A percentile compares a stretch with the other conserved stretches of the same genome.
These are phyloP conservation scores for Silene conica DNA, from an alignment of 148 eudicot species.

Conservation along the genomic window DNA sequence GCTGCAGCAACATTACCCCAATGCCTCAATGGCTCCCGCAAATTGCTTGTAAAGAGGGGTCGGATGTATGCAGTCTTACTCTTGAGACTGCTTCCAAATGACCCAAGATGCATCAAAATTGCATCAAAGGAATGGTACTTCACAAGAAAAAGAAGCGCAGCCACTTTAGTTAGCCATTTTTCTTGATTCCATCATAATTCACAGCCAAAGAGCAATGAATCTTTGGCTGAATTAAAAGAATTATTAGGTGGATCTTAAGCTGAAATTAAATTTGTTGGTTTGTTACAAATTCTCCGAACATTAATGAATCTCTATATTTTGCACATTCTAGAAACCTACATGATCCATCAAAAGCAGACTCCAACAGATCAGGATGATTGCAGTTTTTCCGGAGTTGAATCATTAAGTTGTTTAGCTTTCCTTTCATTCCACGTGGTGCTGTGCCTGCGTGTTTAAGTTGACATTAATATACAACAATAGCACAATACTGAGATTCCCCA, in stretches of 20 bases:
- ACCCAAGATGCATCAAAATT: no score
- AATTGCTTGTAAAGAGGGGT: no score
- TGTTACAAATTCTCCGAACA: background rate
- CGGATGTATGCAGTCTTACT: no score
- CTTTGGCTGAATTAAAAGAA: no score
- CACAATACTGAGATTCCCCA: background rate
- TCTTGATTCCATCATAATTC: no score
- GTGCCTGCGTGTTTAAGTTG: conserved; percentile 40
- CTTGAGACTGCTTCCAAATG: no score
- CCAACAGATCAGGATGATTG: conserved; percentile 94
- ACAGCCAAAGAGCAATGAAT: no score
- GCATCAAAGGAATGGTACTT: no score
- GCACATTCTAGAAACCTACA: conserved; percentile 44
- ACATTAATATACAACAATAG: background rate
- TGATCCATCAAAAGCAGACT: conserved; percentile 74
- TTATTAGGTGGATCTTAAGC: background rate
- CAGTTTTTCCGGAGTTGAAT: conserved; percentile 95
- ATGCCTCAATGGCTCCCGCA: no score
- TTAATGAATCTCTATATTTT: background rate
- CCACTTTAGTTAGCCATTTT: no score
- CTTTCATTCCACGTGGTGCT: conserved; percentile 69
- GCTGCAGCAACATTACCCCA: no score
- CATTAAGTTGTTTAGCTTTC: conserved; percentile 78
- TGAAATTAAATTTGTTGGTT: background rate
- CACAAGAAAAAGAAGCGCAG: no score